Evolutionary conservation across 768 basidiomycete genomes (phyloP).

Genomic region (Tylopilus subfusipes): DNA sequence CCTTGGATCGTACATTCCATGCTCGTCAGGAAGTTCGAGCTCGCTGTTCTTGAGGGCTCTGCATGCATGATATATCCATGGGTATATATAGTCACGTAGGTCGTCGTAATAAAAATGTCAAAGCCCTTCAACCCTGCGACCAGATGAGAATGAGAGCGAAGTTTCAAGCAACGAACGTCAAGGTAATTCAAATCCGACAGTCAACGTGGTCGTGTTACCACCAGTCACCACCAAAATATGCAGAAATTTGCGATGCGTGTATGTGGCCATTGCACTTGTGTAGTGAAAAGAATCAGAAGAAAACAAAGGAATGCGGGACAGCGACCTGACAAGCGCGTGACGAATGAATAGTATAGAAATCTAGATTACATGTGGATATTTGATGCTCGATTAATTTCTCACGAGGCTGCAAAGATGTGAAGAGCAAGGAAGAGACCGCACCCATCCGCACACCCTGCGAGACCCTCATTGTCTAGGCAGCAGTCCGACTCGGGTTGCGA

Average conservation of each 20-base stretch:
- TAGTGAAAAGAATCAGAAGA: conserved; percentile 5
- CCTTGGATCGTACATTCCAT: no score
- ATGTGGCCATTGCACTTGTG: conserved; percentile 15
- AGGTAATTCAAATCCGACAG: conserved; percentile 5
- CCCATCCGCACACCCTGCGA: conserved; percentile 15
- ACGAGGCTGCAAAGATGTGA: conserved; percentile 10
- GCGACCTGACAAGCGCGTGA: conserved; percentile 15
- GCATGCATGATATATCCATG: no score
- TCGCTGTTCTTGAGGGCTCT: no score
- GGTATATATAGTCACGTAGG: neutral
- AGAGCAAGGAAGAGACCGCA: conserved; percentile 23
- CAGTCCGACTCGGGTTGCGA: conserved; percentile 68
- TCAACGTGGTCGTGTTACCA: conserved; percentile 1
- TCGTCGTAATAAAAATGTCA: neutral
- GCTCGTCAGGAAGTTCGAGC: no score
- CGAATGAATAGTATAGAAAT: conserved; percentile 24
- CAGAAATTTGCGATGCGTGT: conserved; percentile 17
- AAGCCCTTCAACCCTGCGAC: no score
- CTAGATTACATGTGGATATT: conserved; percentile 35
- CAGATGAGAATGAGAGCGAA: neutral
- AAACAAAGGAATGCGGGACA: conserved; percentile 16
- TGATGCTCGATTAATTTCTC: conserved; percentile 25
- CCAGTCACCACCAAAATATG: conserved; percentile 4
- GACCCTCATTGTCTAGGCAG: conserved; percentile 33
- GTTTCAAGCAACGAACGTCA: conserved; percentile 11